A percentile compares a stretch with the other conserved stretches of the same genome.
Conservation (phyloP, 2,329 filamentous ascomycete genomes). For the Fusarium paranaense region DNA sequence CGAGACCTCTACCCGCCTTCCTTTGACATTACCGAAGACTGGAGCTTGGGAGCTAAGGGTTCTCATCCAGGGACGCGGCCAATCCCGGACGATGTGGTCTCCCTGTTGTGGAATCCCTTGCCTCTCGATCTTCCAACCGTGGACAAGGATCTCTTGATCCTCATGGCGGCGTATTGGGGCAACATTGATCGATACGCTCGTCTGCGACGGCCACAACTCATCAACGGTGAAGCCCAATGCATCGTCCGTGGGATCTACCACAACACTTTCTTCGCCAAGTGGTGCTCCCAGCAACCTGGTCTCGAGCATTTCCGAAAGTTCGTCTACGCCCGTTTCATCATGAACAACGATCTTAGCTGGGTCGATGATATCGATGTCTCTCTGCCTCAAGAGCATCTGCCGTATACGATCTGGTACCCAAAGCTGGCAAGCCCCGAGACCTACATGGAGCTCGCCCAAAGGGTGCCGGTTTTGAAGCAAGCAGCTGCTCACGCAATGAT, state of each 20-base stretch:
- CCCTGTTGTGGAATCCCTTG: conserved; percentile 40
- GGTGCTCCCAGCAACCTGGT: background rate
- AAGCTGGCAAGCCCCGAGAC: background rate
- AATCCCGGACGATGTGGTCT: background rate
- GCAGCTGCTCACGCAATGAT: background rate
- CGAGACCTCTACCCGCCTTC: background rate
- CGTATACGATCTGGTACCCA: background rate
- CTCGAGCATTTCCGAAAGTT: background rate
- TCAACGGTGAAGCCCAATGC: conserved; percentile 1
- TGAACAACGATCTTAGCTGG: no score
- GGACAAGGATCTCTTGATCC: conserved; percentile 53
- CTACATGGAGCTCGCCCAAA: background rate
- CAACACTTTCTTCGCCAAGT: background rate
- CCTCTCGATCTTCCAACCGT: conserved; percentile 51
- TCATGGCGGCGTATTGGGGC: conserved; percentile 52
- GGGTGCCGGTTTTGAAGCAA: background rate
- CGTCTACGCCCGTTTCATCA: conserved; percentile 1
- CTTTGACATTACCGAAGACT: conserved; percentile 21
- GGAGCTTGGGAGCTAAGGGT: background rate
- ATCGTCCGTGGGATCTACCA: conserved; percentile 10
- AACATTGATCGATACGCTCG: conserved; percentile 54
- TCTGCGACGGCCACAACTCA: conserved; percentile 43
- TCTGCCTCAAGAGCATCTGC: background rate
- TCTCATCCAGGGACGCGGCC: background rate
- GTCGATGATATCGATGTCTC: no score